Base-by-base conservation (phyloP, 768 basidiomycete genomes). In the Phanerochaete carnosa region DNA sequence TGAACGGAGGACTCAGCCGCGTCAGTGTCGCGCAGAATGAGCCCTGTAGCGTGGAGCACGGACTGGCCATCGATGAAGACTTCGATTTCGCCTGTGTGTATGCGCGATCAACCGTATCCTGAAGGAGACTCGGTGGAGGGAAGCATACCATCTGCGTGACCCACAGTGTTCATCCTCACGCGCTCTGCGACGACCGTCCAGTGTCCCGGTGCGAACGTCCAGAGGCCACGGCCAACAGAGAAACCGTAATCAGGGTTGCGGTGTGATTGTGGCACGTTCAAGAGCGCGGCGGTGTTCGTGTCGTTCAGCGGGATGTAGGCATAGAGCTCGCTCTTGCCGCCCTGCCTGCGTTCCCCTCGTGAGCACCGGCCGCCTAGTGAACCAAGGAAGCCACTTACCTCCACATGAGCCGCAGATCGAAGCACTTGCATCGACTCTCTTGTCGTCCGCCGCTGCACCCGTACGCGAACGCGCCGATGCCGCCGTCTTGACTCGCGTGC, bases 371-470 rank as follows among this genome's bases (percentile, higher is more conserved):
- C 3, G n/a, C 13, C 30, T 23, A 33, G 30, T 16, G n/a, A 1
- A n/a, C 2, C 12, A 25, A 60, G 11, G 57, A 3, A 3, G 16
- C 16, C 4, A 62, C 75, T 16, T 59, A 85, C 85, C 88, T 79
- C 88, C 89, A 92, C 90, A 92, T 92, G 15, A 86, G 77, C 7
- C 90, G 77, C 1, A 89, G 67, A 66, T 85, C 75, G 70, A 92
- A 91, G 69, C 89, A 91, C 52, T 79, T 77, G 68, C 84, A 87
- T 19, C 90, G 77, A 22, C 81, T 71, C 1, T 82, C 73, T 66
- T 88, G 77, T 19, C 89, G 74, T 2, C 90, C 90, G 3, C 90
- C 90, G 0, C 85, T 81, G 67, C 90, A 91, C 0, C 77, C 74
- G 65, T 88, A 89, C 8, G 89, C 81, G 5, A 76, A 68, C 19